phyloP scores from a whole-genome alignment of 2,329 filamentous ascomycete genomes.

The Dothideomycetidae sp. region DNA sequence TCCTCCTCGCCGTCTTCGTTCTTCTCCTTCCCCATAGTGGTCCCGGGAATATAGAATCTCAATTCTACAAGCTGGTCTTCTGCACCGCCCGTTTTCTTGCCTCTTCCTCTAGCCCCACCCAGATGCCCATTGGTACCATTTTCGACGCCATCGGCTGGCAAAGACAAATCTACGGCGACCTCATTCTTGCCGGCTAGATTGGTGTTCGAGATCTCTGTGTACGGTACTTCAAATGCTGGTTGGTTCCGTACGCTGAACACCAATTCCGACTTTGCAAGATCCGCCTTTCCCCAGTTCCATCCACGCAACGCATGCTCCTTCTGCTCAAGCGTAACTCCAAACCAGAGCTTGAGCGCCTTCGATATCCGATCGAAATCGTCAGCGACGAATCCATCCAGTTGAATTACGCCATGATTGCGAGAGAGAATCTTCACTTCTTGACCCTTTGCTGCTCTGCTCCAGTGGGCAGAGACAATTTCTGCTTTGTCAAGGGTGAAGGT shows the following conservation, averaged over 20 bases:
- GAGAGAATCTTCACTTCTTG: conserved; percentile 88
- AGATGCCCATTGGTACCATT: conserved; percentile 60
- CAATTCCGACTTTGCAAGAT: conserved; percentile 89
- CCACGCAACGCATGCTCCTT: conserved; percentile 89
- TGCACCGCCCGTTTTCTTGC: conserved; percentile 79
- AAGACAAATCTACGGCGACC: conserved; percentile 84
- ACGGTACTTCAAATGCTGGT: conserved; percentile 91
- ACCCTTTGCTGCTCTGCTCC: conserved; percentile 84
- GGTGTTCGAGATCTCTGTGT: conserved; percentile 94
- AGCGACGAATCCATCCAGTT: conserved; percentile 85
- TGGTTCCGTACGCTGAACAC: conserved; percentile 95
- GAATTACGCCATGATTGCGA: conserved; percentile 70
- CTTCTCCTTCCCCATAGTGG: conserved; percentile 58
- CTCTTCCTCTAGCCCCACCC: conserved; percentile 59
- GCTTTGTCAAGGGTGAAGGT: conserved; percentile 84
- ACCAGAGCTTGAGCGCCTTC: conserved; percentile 97
- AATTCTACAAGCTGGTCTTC: conserved; percentile 94
- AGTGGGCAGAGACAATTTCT: conserved; percentile 78
- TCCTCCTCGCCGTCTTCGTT: conserved; percentile 56
- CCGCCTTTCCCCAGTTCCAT: conserved; percentile 99
- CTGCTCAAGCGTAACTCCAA: conserved; percentile 80
- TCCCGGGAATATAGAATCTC: conserved; percentile 95
- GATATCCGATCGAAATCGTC: conserved; percentile 77
- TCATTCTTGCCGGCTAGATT: conserved; percentile 96
- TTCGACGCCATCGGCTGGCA: conserved; percentile 56